phyloP scores from a whole-genome alignment of 1,284 basidiomycete species.

The Papiliotrema terrestris region DNA sequence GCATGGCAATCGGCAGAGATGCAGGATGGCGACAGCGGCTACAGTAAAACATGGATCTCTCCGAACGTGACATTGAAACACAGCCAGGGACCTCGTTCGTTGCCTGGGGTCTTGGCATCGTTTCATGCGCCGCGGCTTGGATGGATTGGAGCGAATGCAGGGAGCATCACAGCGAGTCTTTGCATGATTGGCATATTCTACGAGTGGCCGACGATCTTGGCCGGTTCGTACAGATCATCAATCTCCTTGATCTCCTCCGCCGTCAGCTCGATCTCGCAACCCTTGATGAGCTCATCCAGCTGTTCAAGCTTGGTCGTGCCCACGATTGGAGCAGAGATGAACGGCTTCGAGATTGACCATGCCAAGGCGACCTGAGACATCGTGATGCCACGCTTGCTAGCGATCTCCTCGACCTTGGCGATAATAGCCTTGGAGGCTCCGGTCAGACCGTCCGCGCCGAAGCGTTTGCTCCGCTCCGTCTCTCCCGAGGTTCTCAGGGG shows the following conservation, averaged over 20 bases:
- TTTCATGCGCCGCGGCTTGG: too few species aligned
- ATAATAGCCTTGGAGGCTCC: constrained; percentile 61
- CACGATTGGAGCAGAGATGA: constrained; percentile 37
- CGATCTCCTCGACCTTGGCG: constrained; percentile 56
- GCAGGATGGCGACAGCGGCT: too few species aligned
- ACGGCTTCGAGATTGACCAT: constrained; percentile 21
- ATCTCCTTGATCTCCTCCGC: constrained; percentile 26
- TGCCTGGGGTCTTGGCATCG: too few species aligned
- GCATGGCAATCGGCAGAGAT: too few species aligned
- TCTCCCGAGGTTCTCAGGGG: not conserved
- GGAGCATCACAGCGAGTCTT: too few species aligned
- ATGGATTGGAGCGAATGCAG: too few species aligned
- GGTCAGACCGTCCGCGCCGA: constrained; percentile 6
- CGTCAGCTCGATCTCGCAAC: constrained; percentile 19
- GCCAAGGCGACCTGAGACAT: constrained; percentile 56
- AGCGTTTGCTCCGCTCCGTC: not conserved
- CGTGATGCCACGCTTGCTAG: constrained; percentile 53
- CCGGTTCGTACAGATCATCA: constrained; percentile 9
- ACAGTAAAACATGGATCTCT: too few species aligned
- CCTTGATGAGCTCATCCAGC: constrained; percentile 34
- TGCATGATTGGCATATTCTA: not conserved
- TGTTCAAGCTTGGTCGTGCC: constrained; percentile 26
- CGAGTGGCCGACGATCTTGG: not conserved
- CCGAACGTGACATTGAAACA: too few species aligned
- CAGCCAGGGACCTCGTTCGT: too few species aligned